Base-by-base conservation (phyloP, 805 yeast species). In the Ogataea saltuana region DNA sequence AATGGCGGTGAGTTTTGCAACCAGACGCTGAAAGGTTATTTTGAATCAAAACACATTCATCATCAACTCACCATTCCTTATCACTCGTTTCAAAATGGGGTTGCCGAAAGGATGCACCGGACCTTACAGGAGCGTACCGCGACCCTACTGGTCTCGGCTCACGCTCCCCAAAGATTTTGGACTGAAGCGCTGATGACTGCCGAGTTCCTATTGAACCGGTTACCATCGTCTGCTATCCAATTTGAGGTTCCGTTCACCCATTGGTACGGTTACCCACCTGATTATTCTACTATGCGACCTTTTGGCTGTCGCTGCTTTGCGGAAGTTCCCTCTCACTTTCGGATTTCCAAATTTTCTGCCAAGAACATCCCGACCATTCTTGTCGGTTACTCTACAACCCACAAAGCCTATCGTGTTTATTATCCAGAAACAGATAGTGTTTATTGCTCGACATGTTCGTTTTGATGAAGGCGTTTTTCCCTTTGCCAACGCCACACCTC, bases 351-450 rank as follows among this genome's bases (percentile, higher is more conserved):
- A 8, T 15, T 15, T 28, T 13, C 31, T 22, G 9, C 31, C 15
- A 8, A 28, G 17, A 10, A 7, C 25, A 22, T 7, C 10, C 25
- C n/a, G n/a, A n/a, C 9, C 10, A 17, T 35, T 28, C 22, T 35
- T 23, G 39, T 35, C 13, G 39, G 39, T 7, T 35, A 35, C 29
- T 13, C 20, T 20, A 9, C 29, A 8, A 13, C 12, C 17, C 39
- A 35, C 17, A 19, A 35, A 27, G 29, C 39, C 15, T 35, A 31
- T 30, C 34, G 29, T 7, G 42, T 39, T 7, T 31, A 39, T 21
- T 17, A 39, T 22, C 36, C 36, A 12, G 27, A 23, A n/a, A n/a
- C 16, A 9, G 22, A 39, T 22, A 12, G 16, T 11, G 31, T 39
- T 22, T 30, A 6, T 39, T 20, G 32, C 42, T 16, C n/a, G 33